Conservation (phyloP, 2,329 filamentous ascomycete genomes). For the Geosmithia morbida region DNA sequence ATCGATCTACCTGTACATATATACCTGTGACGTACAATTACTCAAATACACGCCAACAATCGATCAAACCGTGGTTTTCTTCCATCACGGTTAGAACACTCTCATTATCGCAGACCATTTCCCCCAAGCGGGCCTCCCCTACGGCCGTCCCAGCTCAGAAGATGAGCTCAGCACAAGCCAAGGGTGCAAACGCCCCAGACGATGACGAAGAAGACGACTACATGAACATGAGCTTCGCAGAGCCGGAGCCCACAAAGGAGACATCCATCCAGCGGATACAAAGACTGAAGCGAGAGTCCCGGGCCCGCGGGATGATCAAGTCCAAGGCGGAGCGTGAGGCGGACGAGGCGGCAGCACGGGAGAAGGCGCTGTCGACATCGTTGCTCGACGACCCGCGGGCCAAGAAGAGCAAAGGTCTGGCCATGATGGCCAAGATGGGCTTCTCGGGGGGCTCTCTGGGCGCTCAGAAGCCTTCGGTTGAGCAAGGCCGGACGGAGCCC, state of each 20-base stretch:
- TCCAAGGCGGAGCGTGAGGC: constrained; percentile 75
- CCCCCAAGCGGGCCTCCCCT: too few relatives aligned
- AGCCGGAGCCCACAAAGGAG: constrained; percentile 40
- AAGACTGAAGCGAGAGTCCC: constrained; percentile 46
- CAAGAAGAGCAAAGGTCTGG: constrained; percentile 68
- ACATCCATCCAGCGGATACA: constrained; percentile 39
- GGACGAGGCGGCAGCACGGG: constrained; percentile 56
- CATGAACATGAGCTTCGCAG: constrained; percentile 86
- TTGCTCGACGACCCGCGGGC: constrained; percentile 43
- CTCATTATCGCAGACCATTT: too few relatives aligned
- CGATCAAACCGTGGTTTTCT: too few relatives aligned
- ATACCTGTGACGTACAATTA: too few relatives aligned
- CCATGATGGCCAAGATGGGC: constrained; percentile 96
- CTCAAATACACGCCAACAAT: too few relatives aligned
- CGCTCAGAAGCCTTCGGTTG: not conserved
- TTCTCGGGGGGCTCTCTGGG: constrained; percentile 73
- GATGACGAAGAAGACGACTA: constrained; percentile 75
- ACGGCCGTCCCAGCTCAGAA: not conserved
- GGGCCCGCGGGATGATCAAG: constrained; percentile 51
- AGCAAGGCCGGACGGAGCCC: constrained; percentile 41
- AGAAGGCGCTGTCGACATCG: constrained; percentile 62
- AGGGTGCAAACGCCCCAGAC: not conserved
- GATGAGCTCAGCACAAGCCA: not conserved
- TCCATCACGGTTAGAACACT: too few relatives aligned
- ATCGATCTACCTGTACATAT: too few relatives aligned